A percentile compares a stretch with the other conserved stretches of the same genome.
Conservation (phyloP, 2,329 filamentous ascomycete species). For the Diplodia sapinea region DNA sequence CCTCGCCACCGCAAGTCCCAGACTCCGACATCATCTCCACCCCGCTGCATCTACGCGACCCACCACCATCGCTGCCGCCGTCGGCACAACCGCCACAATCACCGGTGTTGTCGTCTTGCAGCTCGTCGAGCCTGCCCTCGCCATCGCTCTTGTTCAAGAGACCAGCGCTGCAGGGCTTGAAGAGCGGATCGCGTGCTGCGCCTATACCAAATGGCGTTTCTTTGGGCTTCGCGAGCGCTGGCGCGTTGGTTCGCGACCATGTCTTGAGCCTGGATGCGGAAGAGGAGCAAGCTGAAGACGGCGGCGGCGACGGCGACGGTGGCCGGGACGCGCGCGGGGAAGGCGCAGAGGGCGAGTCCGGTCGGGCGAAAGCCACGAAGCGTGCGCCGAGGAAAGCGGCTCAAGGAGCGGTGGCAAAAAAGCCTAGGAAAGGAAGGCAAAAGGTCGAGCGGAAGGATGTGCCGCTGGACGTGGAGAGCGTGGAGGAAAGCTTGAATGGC, state of each 20-base stretch:
- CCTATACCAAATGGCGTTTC: conserved; percentile 38
- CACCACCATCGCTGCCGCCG: not conserved
- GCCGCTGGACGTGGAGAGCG: not conserved
- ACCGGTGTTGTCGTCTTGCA: conserved; percentile 33
- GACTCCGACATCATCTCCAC: conserved; percentile 28
- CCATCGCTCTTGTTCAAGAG: conserved; percentile 36
- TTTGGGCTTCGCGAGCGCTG: conserved; percentile 44
- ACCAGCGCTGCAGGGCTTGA: conserved; percentile 35
- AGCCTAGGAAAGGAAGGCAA: conserved; percentile 11
- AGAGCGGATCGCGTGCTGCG: conserved; percentile 39
- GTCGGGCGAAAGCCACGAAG: conserved; percentile 19
- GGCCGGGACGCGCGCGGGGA: conserved; percentile 15
- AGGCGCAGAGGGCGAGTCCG: conserved; percentile 1
- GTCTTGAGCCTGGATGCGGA: conserved; percentile 37
- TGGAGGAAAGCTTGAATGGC: not conserved
- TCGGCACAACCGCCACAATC: not conserved
- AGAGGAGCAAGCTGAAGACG: conserved; percentile 32
- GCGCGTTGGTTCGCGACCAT: conserved; percentile 42
- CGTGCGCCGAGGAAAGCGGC: not conserved
- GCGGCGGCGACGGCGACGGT: not conserved
- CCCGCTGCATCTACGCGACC: not conserved
- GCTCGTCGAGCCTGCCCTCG: conserved; percentile 38
- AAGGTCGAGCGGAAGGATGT: not conserved
- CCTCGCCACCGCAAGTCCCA: conserved; percentile 34
- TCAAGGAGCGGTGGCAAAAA: conserved; percentile 31